These are phyloP conservation scores for Triticum urartu DNA, from an alignment of 176 grass and related monocot genomes.

Conservation along the genomic window DNA sequence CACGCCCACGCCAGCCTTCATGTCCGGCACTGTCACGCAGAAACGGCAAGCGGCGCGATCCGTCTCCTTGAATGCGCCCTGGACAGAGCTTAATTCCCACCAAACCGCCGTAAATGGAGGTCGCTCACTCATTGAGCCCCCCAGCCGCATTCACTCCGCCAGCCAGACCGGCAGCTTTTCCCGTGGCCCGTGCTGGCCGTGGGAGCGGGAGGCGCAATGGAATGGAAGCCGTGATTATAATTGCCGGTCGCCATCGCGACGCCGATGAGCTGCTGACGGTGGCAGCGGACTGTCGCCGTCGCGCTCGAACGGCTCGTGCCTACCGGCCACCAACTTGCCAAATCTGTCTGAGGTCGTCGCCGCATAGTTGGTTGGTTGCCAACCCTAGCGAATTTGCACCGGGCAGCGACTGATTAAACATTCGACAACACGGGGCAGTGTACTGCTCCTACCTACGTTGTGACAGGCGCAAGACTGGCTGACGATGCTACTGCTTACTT, in stretches of 20 bases:
- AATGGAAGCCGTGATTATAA: background rate
- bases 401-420: background rate
- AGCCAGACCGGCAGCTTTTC: background rate
- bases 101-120: conserved; percentile 38
- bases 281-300: background rate
- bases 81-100: conserved; percentile 44
- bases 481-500: background rate
- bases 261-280: background rate
- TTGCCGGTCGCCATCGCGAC: background rate
- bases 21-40: background rate
- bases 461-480: background rate
- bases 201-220: background rate
- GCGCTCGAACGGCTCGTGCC: background rate
- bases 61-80: conserved; percentile 36
- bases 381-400: background rate
- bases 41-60: background rate
- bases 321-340: background rate
- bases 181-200: background rate
- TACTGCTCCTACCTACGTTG: background rate
- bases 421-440: no score
- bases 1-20: conserved; percentile 20
- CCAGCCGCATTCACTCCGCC: conserved; percentile 21
- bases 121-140: background rate
- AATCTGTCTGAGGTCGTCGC: background rate
- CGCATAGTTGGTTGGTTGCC: background rate